Conservation (phyloP, 148 eudicot genomes). For the Drosera capensis region DNA sequence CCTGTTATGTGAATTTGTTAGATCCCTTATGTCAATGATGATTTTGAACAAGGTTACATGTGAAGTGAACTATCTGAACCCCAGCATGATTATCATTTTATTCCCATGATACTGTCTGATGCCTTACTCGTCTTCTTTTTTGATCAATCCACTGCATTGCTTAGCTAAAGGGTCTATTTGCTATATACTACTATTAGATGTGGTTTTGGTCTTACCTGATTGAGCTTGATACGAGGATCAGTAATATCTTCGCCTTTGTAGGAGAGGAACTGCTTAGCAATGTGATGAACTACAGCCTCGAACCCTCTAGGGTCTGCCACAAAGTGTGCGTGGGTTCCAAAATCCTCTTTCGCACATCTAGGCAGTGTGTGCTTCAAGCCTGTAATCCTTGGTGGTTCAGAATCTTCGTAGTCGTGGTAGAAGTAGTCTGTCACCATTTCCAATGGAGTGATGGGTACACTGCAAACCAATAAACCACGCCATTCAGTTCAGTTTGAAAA, state of each 20-base stretch:
- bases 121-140: too few species aligned
- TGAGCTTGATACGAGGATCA: slow-evolving; percentile 11
- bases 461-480: not conserved
- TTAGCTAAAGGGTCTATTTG: too few species aligned
- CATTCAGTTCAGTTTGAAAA: not conserved
- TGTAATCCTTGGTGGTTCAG: slow-evolving; percentile 7
- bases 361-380: slow-evolving; percentile 15
- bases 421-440: slow-evolving; percentile 10
- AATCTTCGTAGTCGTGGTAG: slow-evolving; percentile 10
- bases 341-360: slow-evolving; percentile 5
- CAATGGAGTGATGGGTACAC: slow-evolving; percentile 6
- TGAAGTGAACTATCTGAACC: too few species aligned
- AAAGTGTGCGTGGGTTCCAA: slow-evolving; percentile 6
- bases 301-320: slow-evolving; percentile 14
- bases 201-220: slow-evolving; percentile 5
- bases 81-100: too few species aligned
- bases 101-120: too few species aligned
- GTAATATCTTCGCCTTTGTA: slow-evolving; percentile 5
- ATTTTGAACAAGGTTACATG: too few species aligned
- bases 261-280: slow-evolving; percentile 11
- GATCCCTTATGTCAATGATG: too few species aligned
- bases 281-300: slow-evolving; percentile 8
- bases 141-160: too few species aligned
- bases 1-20: slow-evolving; percentile 2
- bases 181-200: too few species aligned